Evolutionary conservation across 2,329 filamentous ascomycete species (phyloP).

Genomic region (Aspergillus latus): DNA sequence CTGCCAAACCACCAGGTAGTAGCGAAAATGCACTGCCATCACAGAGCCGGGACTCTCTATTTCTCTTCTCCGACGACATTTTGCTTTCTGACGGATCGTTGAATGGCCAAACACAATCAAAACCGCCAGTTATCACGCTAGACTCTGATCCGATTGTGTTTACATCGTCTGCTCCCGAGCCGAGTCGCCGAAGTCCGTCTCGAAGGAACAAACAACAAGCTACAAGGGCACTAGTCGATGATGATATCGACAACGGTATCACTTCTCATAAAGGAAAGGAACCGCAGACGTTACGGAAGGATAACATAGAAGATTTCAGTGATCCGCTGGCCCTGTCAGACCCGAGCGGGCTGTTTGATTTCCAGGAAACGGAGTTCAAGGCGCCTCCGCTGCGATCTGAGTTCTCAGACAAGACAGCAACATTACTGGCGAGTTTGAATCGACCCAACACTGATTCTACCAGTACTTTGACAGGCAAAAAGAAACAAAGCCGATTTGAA

Average conservation of each 20-base stretch:
- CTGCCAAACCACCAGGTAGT: constrained; percentile 16
- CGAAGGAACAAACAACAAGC: not conserved
- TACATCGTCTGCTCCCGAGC: constrained; percentile 42
- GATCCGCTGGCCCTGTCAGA: constrained; percentile 29
- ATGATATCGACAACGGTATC: constrained; percentile 19
- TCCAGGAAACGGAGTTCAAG: constrained; percentile 1
- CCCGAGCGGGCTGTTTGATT: constrained; percentile 27
- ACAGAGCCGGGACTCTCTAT: constrained; percentile 18
- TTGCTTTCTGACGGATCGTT: constrained; percentile 15
- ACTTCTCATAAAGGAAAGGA: not conserved
- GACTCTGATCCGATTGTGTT: constrained; percentile 45
- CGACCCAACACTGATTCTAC: constrained; percentile 7
- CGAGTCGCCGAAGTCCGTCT: constrained; percentile 1
- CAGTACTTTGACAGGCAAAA: constrained; percentile 9
- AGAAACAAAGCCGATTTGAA: constrained; percentile 1
- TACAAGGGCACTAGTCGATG: constrained; percentile 36
- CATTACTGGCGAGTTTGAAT: constrained; percentile 38
- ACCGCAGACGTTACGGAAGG: constrained; percentile 4
- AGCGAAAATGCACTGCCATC: constrained; percentile 4
- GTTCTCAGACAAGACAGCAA: constrained; percentile 45
- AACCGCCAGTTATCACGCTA: constrained; percentile 18
- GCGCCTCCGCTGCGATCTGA: constrained; percentile 19
- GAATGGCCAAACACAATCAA: constrained; percentile 8
- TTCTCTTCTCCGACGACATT: constrained; percentile 33
- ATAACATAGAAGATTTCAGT: constrained; percentile 37